These are phyloP conservation scores for Eimeria sp. DNA, from an alignment of 169 alveolate species.

Conservation along the genomic window DNA sequence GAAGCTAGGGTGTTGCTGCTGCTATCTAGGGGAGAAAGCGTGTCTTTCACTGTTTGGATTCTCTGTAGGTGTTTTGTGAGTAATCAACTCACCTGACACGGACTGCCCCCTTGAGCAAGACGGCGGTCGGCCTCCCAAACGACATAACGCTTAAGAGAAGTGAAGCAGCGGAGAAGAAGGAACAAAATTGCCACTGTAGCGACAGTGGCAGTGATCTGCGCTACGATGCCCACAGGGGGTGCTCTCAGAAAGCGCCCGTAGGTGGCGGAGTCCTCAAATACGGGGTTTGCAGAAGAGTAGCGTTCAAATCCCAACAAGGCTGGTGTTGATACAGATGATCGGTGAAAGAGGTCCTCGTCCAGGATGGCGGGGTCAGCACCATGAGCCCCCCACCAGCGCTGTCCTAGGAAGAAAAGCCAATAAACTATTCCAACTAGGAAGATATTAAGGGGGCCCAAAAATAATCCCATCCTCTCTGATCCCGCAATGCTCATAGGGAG, in stretches of 20 bases:
- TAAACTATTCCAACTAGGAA: background rate
- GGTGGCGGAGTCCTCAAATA: background rate
- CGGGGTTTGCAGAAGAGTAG: background rate
- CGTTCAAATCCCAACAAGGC: background rate
- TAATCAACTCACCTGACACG: background rate
- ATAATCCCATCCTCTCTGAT: background rate
- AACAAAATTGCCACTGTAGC: background rate
- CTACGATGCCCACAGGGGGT: background rate
- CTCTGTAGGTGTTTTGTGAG: background rate
- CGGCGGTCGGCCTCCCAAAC: background rate
- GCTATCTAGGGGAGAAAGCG: background rate
- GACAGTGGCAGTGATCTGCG: background rate
- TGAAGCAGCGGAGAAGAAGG: constrained; percentile 8
- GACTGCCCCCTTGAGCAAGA: background rate
- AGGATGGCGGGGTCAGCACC: background rate
- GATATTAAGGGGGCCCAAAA: background rate
- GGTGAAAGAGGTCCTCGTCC: background rate
- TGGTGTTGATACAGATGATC: background rate
- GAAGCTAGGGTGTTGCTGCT: background rate
- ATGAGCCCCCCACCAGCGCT: background rate
- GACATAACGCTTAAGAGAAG: background rate
- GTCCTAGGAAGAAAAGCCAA: background rate
- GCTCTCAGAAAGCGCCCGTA: background rate
- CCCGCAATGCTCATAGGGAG: constrained; percentile 3
- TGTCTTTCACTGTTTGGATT: background rate